Evolutionary conservation across 192 early-diverging fungal genomes (phyloP).

Genomic region (Cetraspora pellucida): DNA sequence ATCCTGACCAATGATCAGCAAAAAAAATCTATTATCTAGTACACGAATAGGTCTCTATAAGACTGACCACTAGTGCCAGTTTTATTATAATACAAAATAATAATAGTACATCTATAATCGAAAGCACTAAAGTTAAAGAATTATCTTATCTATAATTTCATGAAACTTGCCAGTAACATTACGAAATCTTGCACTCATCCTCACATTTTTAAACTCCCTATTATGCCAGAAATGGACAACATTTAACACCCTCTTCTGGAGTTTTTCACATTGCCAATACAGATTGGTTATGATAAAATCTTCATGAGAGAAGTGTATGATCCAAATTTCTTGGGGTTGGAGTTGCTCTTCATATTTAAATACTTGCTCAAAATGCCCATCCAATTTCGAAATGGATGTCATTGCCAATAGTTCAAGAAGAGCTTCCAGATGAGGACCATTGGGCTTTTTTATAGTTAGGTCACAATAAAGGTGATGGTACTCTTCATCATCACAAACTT

Average conservation of each 20-base stretch:
- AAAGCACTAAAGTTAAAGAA: neutral
- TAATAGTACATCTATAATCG: neutral
- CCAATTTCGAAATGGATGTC: neutral
- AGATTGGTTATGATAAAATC: neutral
- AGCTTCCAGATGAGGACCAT: neutral
- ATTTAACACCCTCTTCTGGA: neutral
- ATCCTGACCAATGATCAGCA: too few species aligned
- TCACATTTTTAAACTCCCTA: neutral
- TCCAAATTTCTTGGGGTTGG: neutral
- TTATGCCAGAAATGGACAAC: neutral
- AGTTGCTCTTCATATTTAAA: neutral
- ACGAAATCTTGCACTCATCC: neutral
- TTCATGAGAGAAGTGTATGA: neutral
- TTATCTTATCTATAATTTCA: neutral
- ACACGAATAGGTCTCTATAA: too few species aligned
- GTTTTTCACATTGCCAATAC: neutral
- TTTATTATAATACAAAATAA: neutral
- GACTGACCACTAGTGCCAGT: conserved; percentile 47
- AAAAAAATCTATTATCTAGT: too few species aligned
- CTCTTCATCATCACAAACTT: neutral
- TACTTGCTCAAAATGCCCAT: neutral
- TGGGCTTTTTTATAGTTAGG: neutral
- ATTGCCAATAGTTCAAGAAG: neutral
- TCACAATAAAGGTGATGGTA: neutral
- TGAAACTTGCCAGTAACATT: neutral